Conservation (phyloP, 2,329 filamentous ascomycete genomes). For the Penicillium sp. region DNA sequence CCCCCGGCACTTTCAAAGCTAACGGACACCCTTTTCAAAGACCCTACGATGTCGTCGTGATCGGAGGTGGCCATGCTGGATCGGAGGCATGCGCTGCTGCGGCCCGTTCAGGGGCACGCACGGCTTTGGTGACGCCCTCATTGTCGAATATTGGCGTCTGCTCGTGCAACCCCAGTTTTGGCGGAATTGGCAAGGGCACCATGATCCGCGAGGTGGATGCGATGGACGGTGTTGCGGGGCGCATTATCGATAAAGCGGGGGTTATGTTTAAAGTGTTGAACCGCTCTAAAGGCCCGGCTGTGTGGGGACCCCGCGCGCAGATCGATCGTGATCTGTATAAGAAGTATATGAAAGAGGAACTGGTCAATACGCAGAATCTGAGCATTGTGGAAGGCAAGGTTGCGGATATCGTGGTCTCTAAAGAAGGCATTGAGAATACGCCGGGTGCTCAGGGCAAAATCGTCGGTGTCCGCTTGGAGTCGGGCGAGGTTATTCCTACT, state of each 20-base stretch:
- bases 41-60: constrained; percentile 85
- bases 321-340: constrained; percentile 89
- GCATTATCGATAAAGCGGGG: constrained; percentile 87
- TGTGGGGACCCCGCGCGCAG: constrained; percentile 95
- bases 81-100: constrained; percentile 90
- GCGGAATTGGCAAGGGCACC: constrained; percentile 96
- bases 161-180: constrained; percentile 95
- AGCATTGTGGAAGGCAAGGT: constrained; percentile 80
- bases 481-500: constrained; percentile 75
- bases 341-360: constrained; percentile 82
- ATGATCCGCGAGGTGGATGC: constrained; percentile 95
- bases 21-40: constrained; percentile 37
- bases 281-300: constrained; percentile 81
- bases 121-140: constrained; percentile 83
- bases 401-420: constrained; percentile 77
- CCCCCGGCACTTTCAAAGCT: not conserved
- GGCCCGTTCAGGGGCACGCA: constrained; percentile 80
- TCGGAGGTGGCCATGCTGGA: constrained; percentile 92
- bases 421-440: constrained; percentile 46
- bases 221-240: constrained; percentile 79
- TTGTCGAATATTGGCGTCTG: constrained; percentile 86
- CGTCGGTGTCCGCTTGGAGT: constrained; percentile 78
- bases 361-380: constrained; percentile 70
- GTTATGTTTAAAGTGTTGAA: constrained; percentile 93
- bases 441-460: constrained; percentile 63